Percentiles rank a stretch among this genome's conserved stretches.
Evolutionary conservation across 129 eudicot species (phyloP).

Genomic region (Flaveria brownii): DNA sequence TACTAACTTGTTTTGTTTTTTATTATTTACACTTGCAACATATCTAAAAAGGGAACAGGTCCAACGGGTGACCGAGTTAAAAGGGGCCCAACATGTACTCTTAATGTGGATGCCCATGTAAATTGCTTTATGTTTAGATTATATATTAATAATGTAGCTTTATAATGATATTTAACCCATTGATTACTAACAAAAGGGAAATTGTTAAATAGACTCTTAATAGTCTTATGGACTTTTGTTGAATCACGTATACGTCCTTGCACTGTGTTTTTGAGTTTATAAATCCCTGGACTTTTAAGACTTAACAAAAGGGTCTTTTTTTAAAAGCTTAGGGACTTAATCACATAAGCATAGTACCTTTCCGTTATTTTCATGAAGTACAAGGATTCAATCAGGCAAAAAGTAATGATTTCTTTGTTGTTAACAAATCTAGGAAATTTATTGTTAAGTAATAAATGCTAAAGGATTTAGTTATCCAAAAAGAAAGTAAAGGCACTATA

Average conservation of each 20-base stretch:
- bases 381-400: not conserved
- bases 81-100: not conserved
- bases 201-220: not conserved
- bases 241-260: not conserved
- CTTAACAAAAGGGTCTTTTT: not conserved
- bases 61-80: not conserved
- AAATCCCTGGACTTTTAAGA: not conserved
- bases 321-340: not conserved
- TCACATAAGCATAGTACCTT: not conserved
- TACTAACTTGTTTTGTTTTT: constrained; percentile 9
- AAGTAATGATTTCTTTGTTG: not conserved
- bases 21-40: not conserved
- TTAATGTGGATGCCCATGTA: not conserved
- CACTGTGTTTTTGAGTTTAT: not conserved
- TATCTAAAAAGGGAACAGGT: not conserved
- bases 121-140: not conserved
- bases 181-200: not conserved
- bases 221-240: not conserved
- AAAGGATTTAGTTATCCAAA: not conserved
- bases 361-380: not conserved
- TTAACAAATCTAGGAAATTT: not conserved
- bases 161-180: not conserved
- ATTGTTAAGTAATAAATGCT: not conserved
- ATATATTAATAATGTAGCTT: not conserved
- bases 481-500: not conserved